phyloP scores from a whole-genome alignment of 2,329 filamentous ascomycete genomes.

The Ophiostoma perfectum region DNA sequence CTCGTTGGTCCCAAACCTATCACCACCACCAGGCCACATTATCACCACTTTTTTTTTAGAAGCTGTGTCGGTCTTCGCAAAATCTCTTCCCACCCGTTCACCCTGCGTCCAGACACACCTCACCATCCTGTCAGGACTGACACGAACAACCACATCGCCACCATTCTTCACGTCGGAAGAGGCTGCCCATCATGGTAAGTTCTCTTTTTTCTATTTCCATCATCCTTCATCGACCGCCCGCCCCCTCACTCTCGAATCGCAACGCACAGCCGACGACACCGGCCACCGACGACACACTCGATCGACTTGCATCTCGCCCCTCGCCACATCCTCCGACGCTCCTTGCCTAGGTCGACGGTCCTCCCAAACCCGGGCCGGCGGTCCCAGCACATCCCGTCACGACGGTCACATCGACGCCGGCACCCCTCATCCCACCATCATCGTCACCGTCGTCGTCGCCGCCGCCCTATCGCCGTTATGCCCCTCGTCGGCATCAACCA shows the following conservation, averaged over 20 bases:
- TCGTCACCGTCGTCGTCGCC: background rate
- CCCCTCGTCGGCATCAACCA: background rate
- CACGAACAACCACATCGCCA: background rate
- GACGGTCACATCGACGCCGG: background rate
- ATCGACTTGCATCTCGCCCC: background rate
- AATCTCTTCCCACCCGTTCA: background rate
- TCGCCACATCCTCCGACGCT: background rate
- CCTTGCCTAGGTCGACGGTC: background rate
- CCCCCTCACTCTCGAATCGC: background rate
- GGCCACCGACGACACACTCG: background rate
- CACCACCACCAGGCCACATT: background rate
- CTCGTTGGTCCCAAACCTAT: background rate
- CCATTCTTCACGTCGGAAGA: background rate
- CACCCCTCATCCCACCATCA: conserved; percentile 7
- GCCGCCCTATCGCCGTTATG: background rate
- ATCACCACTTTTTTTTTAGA: conserved; percentile 12
- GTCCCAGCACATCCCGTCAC: background rate
- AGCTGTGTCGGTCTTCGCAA: background rate
- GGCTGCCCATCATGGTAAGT: conserved; percentile 15
- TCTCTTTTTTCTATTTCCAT: background rate
- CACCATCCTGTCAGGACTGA: background rate
- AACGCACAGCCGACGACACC: background rate
- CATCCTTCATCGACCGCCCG: background rate
- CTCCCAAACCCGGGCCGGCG: background rate
- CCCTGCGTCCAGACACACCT: background rate